These are phyloP conservation scores for Elaphomyces granulatus DNA, from an alignment of 495 filamentous ascomycete species.

Conservation along the genomic window DNA sequence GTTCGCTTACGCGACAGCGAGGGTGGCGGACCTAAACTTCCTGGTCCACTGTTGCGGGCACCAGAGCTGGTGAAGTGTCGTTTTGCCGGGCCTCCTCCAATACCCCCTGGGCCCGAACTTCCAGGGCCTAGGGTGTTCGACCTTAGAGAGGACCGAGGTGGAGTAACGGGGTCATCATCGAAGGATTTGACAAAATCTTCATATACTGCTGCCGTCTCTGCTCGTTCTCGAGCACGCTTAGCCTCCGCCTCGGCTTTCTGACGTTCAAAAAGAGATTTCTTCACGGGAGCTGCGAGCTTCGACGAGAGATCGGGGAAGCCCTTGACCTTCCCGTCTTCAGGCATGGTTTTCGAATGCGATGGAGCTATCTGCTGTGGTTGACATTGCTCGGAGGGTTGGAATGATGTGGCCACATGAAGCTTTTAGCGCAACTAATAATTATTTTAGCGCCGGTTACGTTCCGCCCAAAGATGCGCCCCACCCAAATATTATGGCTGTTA, in stretches of 20 bases:
- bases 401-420: too few relatives aligned
- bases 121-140: conserved; percentile 20
- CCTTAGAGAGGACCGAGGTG: conserved; percentile 9
- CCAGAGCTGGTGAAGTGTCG: conserved; percentile 40
- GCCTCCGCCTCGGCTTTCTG: conserved; percentile 89
- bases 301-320: conserved; percentile 74
- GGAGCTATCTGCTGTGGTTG: too few relatives aligned
- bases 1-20: conserved; percentile 36
- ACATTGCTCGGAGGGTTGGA: too few relatives aligned
- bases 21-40: conserved; percentile 54
- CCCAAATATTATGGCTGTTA: too few relatives aligned
- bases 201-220: conserved; percentile 79
- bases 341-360: too few relatives aligned
- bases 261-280: conserved; percentile 84
- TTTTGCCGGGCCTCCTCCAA: conserved; percentile 31
- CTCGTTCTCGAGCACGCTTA: conserved; percentile 73
- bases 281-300: conserved; percentile 67
- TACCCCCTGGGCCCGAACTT: conserved; percentile 24
- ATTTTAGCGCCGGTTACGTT: too few relatives aligned
- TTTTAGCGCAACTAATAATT: too few relatives aligned
- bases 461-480: too few relatives aligned
- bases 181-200: conserved; percentile 88
- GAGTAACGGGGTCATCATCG: conserved; percentile 47
- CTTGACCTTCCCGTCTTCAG: conserved; percentile 31
- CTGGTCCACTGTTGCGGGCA: conserved; percentile 53